Evolutionary conservation across 1,284 basidiomycete genomes (phyloP), one percentile per base, ranked within the genome.

Genomic region (Melampsora larici-populina): DNA sequence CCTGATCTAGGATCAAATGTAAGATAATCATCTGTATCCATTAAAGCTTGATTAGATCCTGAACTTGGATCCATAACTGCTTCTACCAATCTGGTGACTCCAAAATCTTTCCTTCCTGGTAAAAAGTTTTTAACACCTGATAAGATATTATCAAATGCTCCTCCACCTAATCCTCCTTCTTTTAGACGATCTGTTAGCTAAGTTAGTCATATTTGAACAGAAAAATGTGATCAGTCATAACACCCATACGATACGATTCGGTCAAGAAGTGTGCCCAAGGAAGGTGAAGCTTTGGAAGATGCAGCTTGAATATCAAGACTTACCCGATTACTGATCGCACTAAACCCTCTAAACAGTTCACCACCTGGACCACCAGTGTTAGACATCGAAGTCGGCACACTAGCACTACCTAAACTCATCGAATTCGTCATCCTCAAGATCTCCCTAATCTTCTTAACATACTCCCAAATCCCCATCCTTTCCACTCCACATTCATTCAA

Each of bases 111-210:
- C 83, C 94, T 93, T 0, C 92, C 91, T 0, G 97, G 97, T 17
- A 99, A 86, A 87, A 99, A 96, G 86, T 97, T 98, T 85, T 97
- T 97, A 79, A 99, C 97, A 40, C 95, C 96, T 0, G 94, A 95
- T 78, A 99, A 92, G 15, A 99, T 87, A 83, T 97, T 96, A 83
- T 99, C 96, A 55, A 97, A 87, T 0, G 86, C 86, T 24, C 86
- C 86, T n/a, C 85, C 85, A 65, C 84, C 84, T 81, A 88, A 85
- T 29, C 94, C 94, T 49, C 93, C 92, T 83, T 97, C 96, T 85
- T 97, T 93, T 79, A 99, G 86, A 64, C 93, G 88, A 84, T 96
- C 94, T 0, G 94, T 95, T 68, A 97, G 88, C 92, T 93, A 21
- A 29, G 18, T 51, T 26, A 9, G 17, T 33, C 18, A 24, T 5